A percentile compares a stretch with the other conserved stretches of the same genome.
Evolutionary conservation across 2,329 filamentous ascomycete genomes (phyloP).

Genomic region (Gaeumannomyces tritici): DNA sequence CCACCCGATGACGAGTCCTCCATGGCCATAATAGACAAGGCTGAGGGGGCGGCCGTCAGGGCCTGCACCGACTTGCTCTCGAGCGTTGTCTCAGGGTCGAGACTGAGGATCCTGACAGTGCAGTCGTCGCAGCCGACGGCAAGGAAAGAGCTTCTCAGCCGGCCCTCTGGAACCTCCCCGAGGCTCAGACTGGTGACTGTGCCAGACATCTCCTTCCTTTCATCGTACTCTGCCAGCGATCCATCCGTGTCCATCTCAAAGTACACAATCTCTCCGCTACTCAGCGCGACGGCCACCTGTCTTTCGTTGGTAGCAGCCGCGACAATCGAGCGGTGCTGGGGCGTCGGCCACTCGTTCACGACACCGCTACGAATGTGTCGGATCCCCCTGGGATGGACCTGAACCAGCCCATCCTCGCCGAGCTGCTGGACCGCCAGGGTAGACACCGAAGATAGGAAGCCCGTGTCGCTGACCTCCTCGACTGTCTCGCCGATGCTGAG

Average conservation of each 20-base stretch:
- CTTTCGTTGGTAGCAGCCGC: constrained; percentile 87
- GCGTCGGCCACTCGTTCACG: constrained; percentile 88
- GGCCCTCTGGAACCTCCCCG: constrained; percentile 84
- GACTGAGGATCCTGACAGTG: constrained; percentile 83
- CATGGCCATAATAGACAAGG: constrained; percentile 90
- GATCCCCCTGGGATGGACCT: constrained; percentile 95
- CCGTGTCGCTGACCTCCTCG: constrained; percentile 88
- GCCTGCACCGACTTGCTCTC: constrained; percentile 94
- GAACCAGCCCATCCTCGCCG: constrained; percentile 83
- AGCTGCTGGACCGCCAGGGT: constrained; percentile 91
- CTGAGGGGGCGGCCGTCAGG: constrained; percentile 79
- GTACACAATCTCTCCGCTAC: constrained; percentile 93
- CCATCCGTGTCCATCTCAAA: constrained; percentile 96
- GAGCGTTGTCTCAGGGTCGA: constrained; percentile 82
- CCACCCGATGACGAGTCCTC: constrained; percentile 84
- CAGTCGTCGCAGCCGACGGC: constrained; percentile 96
- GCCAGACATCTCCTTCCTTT: constrained; percentile 89
- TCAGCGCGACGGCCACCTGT: constrained; percentile 88
- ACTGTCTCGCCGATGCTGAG: constrained; percentile 95
- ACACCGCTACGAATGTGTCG: constrained; percentile 72
- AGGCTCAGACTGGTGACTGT: constrained; percentile 93
- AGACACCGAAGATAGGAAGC: constrained; percentile 79
- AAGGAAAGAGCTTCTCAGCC: constrained; percentile 80
- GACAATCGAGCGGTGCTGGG: constrained; percentile 90
- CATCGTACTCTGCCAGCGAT: constrained; percentile 84